Percentiles rank a stretch among this genome's conserved stretches.
phyloP scores from a whole-genome alignment of 768 basidiomycete genomes.

The Suillus americanus region DNA sequence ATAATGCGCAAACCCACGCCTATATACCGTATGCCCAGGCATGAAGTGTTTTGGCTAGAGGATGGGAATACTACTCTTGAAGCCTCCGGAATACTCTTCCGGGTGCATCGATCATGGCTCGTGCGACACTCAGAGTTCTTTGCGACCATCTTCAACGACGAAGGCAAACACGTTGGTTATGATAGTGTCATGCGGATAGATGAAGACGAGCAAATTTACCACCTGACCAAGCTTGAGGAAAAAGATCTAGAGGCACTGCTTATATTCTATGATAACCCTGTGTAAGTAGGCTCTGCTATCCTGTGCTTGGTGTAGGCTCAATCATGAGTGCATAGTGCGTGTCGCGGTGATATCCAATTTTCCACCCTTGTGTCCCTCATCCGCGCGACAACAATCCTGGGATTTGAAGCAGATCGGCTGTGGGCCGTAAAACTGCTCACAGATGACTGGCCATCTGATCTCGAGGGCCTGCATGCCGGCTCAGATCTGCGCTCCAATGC shows the following conservation, averaged over 20 bases:
- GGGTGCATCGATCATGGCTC: neutral
- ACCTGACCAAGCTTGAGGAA: neutral
- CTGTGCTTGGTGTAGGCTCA: too few relatives aligned
- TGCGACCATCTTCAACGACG: neutral
- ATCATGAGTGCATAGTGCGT: too few relatives aligned
- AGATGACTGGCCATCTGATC: neutral
- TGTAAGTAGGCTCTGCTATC: neutral
- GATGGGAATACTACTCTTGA: neutral
- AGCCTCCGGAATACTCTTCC: neutral
- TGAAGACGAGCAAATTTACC: neutral
- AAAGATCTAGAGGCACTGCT: neutral
- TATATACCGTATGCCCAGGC: neutral
- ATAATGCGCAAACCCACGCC: neutral
- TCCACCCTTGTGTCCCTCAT: neutral
- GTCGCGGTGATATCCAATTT: too few relatives aligned
- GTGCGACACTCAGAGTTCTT: neutral
- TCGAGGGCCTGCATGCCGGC: neutral
- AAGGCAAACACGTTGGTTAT: neutral
- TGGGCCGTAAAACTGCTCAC: neutral
- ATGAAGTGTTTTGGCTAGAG: neutral
- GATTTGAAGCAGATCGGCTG: neutral
- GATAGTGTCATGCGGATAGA: neutral
- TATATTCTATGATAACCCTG: neutral
- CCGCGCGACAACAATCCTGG: neutral
- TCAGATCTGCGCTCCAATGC: neutral